Conservation (phyloP, 1,284 basidiomycete genomes). For the Cutaneotrichosporon spelunceum region DNA sequence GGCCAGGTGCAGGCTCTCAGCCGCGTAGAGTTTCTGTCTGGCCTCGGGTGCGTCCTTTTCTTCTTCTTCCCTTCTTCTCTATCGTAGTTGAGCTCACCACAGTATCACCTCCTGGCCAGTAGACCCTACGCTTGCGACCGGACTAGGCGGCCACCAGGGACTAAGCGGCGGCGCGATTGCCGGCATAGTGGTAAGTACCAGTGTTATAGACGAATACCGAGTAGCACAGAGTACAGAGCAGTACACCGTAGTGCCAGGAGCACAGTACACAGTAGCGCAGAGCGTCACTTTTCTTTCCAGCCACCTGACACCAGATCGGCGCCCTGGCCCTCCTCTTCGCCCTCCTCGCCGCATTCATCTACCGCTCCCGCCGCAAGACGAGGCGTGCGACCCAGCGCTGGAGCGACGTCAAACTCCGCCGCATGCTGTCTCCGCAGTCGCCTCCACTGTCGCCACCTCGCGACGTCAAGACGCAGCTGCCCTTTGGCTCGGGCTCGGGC, state of each 20-base stretch:
- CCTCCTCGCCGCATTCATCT: not conserved
- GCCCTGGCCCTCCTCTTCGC: not conserved
- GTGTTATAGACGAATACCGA: too few relatives aligned
- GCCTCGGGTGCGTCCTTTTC: not conserved
- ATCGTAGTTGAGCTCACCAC: not conserved
- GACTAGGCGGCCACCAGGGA: not conserved
- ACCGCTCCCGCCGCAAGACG: not conserved
- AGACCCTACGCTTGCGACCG: not conserved
- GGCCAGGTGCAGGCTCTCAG: not conserved
- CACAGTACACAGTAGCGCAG: too few relatives aligned
- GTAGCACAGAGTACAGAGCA: too few relatives aligned
- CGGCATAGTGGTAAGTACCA: not conserved
- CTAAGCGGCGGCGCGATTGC: constrained; percentile 5
- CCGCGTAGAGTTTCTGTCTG: not conserved
- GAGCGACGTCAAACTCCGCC: constrained; percentile 1
- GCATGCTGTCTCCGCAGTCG: not conserved
- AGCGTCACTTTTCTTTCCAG: too few relatives aligned
- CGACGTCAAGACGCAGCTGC: not conserved
- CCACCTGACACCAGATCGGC: not conserved
- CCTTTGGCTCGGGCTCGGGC: not conserved
- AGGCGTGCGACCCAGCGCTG: not conserved
- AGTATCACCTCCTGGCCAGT: not conserved
- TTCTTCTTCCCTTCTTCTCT: too few relatives aligned
- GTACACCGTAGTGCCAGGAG: too few relatives aligned
- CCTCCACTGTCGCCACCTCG: not conserved